Base-by-base conservation (phyloP, 2,329 filamentous ascomycete species). In the Ceratocystis diversiconidia region DNA sequence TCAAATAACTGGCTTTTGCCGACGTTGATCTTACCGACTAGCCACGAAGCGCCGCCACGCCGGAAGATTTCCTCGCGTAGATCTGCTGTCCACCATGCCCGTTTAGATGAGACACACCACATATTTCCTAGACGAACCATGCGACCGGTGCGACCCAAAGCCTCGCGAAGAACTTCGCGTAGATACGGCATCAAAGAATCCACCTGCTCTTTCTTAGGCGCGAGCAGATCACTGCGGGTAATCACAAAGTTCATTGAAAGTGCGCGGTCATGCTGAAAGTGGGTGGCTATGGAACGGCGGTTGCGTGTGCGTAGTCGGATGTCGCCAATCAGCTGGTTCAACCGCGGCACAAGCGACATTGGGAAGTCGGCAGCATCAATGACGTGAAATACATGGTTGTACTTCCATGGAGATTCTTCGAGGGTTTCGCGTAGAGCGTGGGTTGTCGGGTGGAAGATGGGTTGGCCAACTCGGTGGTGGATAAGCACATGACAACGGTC, bases 1-100 rank as follows among this genome's bases (percentile, higher is more conserved):
- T 94, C 86, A 68, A 97, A 95, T 1, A 99, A 81, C 72, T 88
- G 87, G 71, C 92, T 97, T 76, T 99, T 99, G 28, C 94, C 95
- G 1, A 97, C 95, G 72, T 99, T 99, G 69, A 91, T 90, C 75
- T 96, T 97, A n/a, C 94, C 94, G 2, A 99, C 88, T 79, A 99
- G 86, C 92, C 94, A 99, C 17, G 89, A 87, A 17, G 86, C 94
- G 3, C 92, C 92, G 3, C 90, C 91, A 61, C 89, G 83, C 55
- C 85, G 77, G 81, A 85, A 92, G 60, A 99, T 91, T 61, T 92
- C 87, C 70, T 96, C 86, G 74, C 90, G 96, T 65, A 99, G 77
- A 62, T 88, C 79, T 69, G 83, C 88, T 0, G 92, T 96, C 90
- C 92, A 96, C 94, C 95, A 99, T 8, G 83, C 82, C 67, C 89